These are phyloP conservation scores for Metschnikowia colocasiae DNA, from an alignment of 805 yeast genomes.

Conservation along the genomic window DNA sequence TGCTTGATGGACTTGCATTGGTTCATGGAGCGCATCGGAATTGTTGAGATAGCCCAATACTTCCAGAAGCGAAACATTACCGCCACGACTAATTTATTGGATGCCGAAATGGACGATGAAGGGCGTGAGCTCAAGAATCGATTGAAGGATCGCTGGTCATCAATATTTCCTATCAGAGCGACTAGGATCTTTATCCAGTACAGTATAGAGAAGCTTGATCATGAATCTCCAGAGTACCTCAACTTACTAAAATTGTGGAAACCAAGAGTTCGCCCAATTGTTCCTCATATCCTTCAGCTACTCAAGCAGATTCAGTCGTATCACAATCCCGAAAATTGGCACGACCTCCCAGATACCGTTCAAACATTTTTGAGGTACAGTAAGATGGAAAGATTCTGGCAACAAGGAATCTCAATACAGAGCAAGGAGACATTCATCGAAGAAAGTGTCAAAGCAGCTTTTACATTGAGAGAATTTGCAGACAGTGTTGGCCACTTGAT, in stretches of 20 bases:
- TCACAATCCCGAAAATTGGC: constrained; percentile 92
- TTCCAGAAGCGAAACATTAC: constrained; percentile 79
- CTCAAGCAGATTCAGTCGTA: constrained; percentile 90
- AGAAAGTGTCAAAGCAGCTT: constrained; percentile 90
- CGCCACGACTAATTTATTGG: constrained; percentile 67
- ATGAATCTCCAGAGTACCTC: constrained; percentile 69
- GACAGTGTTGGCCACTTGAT: constrained; percentile 96
- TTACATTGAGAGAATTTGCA: constrained; percentile 92
- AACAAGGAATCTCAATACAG: constrained; percentile 93
- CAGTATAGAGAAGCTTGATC: constrained; percentile 86
- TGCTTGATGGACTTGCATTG: constrained; percentile 88
- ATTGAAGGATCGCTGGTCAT: constrained; percentile 87
- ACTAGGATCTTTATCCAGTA: constrained; percentile 93
- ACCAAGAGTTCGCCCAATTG: constrained; percentile 86
- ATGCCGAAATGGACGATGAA: constrained; percentile 83
- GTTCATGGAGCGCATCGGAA: constrained; percentile 97
- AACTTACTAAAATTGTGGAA: constrained; percentile 78
- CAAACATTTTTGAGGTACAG: constrained; percentile 88
- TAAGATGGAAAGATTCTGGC: constrained; percentile 95
- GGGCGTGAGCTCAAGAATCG: constrained; percentile 75
- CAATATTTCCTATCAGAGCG: constrained; percentile 91
- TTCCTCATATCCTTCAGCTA: constrained; percentile 86
- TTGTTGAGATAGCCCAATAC: constrained; percentile 88
- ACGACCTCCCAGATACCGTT: constrained; percentile 79
- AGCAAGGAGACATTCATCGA: constrained; percentile 91